Percentiles rank a stretch among this genome's conserved stretches.
Conservation (phyloP, 169 alveolate genomes). For the Haemoproteus tartakovskyi region DNA sequence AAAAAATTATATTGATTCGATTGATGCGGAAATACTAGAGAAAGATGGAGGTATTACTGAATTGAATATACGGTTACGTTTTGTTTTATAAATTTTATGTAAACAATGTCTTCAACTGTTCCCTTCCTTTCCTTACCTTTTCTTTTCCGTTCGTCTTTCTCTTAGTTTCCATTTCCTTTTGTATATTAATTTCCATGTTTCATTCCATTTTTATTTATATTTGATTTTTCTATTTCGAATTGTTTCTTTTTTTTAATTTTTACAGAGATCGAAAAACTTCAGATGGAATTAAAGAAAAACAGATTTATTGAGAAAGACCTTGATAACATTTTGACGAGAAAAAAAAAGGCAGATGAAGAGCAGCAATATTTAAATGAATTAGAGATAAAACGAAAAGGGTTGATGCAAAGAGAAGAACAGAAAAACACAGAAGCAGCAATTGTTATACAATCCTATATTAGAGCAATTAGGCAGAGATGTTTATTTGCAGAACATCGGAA, state of each 20-base stretch:
- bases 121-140: too few relatives aligned
- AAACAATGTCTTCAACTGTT: too few relatives aligned
- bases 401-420: slow-evolving; percentile 15
- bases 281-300: slow-evolving; percentile 7
- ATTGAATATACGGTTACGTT: neutral
- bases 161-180: too few relatives aligned
- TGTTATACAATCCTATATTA: slow-evolving; percentile 43
- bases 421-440: slow-evolving; percentile 35
- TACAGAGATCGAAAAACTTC: slow-evolving; percentile 13
- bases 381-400: slow-evolving; percentile 16
- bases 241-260: neutral
- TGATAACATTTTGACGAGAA: slow-evolving; percentile 9
- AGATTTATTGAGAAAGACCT: slow-evolving; percentile 12
- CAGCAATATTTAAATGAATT: slow-evolving; percentile 12
- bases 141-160: too few relatives aligned
- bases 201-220: neutral
- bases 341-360: slow-evolving; percentile 22
- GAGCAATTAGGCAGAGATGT: slow-evolving; percentile 41
- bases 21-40: slow-evolving; percentile 15
- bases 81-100: slow-evolving; percentile 1
- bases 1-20: slow-evolving; percentile 20
- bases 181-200: too few relatives aligned
- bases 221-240: neutral
- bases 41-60: slow-evolving; percentile 1
- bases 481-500: slow-evolving; percentile 25